A percentile compares a stretch with the other conserved stretches of the same genome.
phyloP scores from a whole-genome alignment of 129 eudicot genomes.

The Kitagawia praeruptora region DNA sequence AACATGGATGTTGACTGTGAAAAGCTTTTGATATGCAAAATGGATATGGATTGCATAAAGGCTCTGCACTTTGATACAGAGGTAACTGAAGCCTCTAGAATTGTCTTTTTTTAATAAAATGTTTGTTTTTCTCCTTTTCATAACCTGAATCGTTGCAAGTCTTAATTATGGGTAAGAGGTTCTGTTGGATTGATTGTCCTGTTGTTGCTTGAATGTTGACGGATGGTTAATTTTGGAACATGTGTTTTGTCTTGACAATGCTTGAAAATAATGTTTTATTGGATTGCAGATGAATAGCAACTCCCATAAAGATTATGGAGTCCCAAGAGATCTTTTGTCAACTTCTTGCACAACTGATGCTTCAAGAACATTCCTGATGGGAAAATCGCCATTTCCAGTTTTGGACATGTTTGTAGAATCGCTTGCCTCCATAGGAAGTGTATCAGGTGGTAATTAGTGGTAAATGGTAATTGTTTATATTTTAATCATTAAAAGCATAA shows the following conservation, averaged over 20 bases:
- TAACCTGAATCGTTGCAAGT: not conserved
- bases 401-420: conserved; percentile 64
- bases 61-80: conserved; percentile 82
- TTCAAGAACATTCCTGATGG: conserved; percentile 43
- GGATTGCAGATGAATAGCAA: conserved; percentile 41
- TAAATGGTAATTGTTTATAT: not conserved
- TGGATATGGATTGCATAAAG: conserved; percentile 86
- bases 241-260: not conserved
- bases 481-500: not conserved
- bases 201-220: conserved; percentile 2
- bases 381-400: conserved; percentile 83
- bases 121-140: conserved; percentile 2
- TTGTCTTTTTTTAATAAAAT: not conserved
- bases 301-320: conserved; percentile 21
- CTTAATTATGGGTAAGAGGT: not conserved
- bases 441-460: conserved; percentile 43
- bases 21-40: conserved; percentile 81
- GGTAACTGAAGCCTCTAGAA: conserved; percentile 36
- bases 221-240: not conserved
- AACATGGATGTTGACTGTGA: conserved; percentile 70
- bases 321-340: conserved; percentile 32
- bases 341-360: conserved; percentile 40
- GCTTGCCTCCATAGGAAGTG: conserved; percentile 57
- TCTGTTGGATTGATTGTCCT: not conserved
- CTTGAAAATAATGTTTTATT: not conserved